Evolutionary conservation across 1,284 basidiomycete species (phyloP).

Genomic region (Chalciporus sp.): DNA sequence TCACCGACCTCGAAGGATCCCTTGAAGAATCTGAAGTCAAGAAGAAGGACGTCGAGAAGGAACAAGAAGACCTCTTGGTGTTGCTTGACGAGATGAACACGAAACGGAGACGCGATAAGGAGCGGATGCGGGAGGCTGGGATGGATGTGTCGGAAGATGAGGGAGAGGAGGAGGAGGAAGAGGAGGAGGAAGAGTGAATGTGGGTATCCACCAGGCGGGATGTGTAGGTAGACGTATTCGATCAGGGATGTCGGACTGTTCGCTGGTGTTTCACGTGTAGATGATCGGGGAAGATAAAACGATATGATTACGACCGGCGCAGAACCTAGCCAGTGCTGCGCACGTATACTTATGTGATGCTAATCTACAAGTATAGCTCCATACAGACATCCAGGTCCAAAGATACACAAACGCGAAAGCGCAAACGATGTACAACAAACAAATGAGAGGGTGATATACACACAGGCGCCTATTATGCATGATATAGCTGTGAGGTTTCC

Average conservation of each 20-base stretch:
- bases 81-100: slow-evolving; percentile 89
- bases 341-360: neutral
- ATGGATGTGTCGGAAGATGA: slow-evolving; percentile 93
- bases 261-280: neutral
- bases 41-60: slow-evolving; percentile 83
- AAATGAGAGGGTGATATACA: neutral
- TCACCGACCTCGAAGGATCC: slow-evolving; percentile 48
- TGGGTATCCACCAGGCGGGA: neutral
- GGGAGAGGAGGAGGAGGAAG: slow-evolving; percentile 59
- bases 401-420: neutral
- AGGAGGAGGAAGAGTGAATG: slow-evolving; percentile 7
- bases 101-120: slow-evolving; percentile 87
- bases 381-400: neutral
- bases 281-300: neutral
- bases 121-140: slow-evolving; percentile 68
- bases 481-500: neutral
- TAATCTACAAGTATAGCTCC: neutral
- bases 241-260: neutral
- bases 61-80: slow-evolving; percentile 94
- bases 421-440: neutral
- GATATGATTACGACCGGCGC: neutral
- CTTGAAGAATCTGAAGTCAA: slow-evolving; percentile 62
- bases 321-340: neutral
- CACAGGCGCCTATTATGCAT: neutral
- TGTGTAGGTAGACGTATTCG: neutral